Evolutionary conservation across 768 basidiomycete species (phyloP), one percentile per base, ranked within the genome.

Genomic region (Hypholoma fasciculare): DNA sequence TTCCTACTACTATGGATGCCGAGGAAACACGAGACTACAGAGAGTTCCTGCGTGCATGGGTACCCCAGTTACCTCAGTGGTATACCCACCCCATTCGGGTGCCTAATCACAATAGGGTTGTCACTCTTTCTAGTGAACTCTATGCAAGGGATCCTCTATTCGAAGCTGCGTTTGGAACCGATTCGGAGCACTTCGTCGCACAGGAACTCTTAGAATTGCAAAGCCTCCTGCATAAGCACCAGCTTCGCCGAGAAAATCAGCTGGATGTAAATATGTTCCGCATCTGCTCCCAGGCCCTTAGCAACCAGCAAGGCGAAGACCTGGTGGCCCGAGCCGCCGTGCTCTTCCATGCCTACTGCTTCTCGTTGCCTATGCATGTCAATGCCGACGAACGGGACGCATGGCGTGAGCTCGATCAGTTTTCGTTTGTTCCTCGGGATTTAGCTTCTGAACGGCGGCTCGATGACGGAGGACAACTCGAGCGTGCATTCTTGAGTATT

Each of bases 401-500:
- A 2, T 81, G 78, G 77, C 47, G 43, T 2, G 48, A 62, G 16
- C 51, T 81, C 13, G 74, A 78, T 49, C 39, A 63, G 11, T 51
- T 76, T 6, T 58, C 68, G 1, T 83, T 83, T 58, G 72, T 82
- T 39, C 80, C 81, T 4, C 68, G 78, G 1, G 49, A 65, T n/a
- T 57, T 58, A 57, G 39, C 56, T 7, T 49, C 60, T 16, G 58
- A 58, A 13, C 59, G 69, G 14, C 63, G 66, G n/a, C 56, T 68
- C 7, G 52, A 56, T 3, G 54, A 54, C 6, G 52, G 6, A 60
- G 26, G 47, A 54, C 26, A 44, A 34, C 30, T 30, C 26, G 53
- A 60, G 23, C 23, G 2, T 54, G 20, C 52, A 20, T 61, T 46
- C 6, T 47, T 69, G 39, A 57, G 63, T 13, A 59, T 69, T 48